Conservation (phyloP, 2,329 filamentous ascomycete genomes). For the Fusarium sambucinum region DNA sequence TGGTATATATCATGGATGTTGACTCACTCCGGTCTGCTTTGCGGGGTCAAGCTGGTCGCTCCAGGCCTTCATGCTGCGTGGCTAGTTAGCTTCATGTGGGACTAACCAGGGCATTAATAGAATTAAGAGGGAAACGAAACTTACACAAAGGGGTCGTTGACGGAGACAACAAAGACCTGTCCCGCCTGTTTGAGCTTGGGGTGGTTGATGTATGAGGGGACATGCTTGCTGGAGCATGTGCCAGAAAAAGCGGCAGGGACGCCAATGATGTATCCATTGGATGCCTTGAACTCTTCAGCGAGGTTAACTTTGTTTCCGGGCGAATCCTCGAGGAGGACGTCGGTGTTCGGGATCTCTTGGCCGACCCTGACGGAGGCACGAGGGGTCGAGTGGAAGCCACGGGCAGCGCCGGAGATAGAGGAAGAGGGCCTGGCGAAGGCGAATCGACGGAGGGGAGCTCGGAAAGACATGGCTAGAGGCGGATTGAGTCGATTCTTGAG, state of each 20-base stretch:
- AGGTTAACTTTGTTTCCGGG: slow-evolving; percentile 93
- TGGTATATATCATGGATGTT: not conserved
- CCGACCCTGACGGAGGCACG: slow-evolving; percentile 78
- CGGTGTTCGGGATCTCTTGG: slow-evolving; percentile 81
- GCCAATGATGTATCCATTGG: slow-evolving; percentile 85
- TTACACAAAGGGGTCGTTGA: slow-evolving; percentile 96
- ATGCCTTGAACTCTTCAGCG: slow-evolving; percentile 76
- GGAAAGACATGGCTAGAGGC: slow-evolving; percentile 53
- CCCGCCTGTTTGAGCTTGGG: slow-evolving; percentile 82
- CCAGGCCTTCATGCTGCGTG: slow-evolving; percentile 88
- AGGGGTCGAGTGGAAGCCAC: slow-evolving; percentile 73
- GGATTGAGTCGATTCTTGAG: slow-evolving; percentile 3
- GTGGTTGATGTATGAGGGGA: slow-evolving; percentile 88
- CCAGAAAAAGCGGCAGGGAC: slow-evolving; percentile 82
- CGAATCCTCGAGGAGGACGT: slow-evolving; percentile 84
- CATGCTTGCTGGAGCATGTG: slow-evolving; percentile 72
- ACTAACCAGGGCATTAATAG: not conserved
- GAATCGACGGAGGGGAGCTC: slow-evolving; percentile 52
- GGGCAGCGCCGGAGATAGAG: slow-evolving; percentile 35
- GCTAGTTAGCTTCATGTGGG: slow-evolving; percentile 13
- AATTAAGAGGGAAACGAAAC: slow-evolving; percentile 50
- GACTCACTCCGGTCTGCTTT: slow-evolving; percentile 78
- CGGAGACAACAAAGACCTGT: slow-evolving; percentile 87
- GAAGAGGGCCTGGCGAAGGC: slow-evolving; percentile 50
- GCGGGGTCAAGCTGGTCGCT: slow-evolving; percentile 79